These are phyloP conservation scores for Tolypocladium nubicola DNA, from an alignment of 2,329 filamentous ascomycete genomes.

Conservation along the genomic window DNA sequence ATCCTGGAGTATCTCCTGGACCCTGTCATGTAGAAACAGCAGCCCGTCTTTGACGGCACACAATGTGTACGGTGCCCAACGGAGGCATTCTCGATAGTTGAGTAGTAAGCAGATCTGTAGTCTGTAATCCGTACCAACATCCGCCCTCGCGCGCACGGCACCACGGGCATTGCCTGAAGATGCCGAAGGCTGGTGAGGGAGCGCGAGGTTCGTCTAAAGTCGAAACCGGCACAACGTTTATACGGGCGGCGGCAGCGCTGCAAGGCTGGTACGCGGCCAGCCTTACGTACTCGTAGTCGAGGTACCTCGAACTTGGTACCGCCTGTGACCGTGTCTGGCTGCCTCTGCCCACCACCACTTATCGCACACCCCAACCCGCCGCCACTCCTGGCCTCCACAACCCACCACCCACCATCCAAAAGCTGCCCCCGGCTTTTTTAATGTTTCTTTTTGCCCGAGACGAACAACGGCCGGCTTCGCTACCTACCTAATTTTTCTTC, in stretches of 20 bases:
- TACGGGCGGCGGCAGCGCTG: not conserved
- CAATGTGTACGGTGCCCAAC: not conserved
- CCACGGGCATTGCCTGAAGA: not conserved
- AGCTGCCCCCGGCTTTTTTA: not conserved
- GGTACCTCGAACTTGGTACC: not conserved
- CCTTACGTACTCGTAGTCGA: too few species aligned
- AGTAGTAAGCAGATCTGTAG: too few species aligned
- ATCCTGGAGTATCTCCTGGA: slow-evolving; percentile 43
- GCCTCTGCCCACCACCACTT: not conserved
- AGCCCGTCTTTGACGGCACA: too few species aligned
- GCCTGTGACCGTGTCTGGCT: not conserved
- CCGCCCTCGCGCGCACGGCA: not conserved
- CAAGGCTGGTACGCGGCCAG: too few species aligned
- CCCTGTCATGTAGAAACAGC: slow-evolving; percentile 31
- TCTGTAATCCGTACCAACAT: too few species aligned
- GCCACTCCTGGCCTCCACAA: not conserved
- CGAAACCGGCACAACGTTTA: not conserved
- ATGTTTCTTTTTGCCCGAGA: not conserved
- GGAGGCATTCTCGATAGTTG: not conserved
- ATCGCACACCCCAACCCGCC: not conserved
- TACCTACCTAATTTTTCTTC: not conserved
- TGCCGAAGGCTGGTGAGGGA: too few species aligned
- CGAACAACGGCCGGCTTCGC: not conserved
- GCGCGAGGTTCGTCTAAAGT: too few species aligned
- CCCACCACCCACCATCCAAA: slow-evolving; percentile 1